Evolutionary conservation across 2,329 filamentous ascomycete genomes (phyloP).

Genomic region (Arthrobotrys iridis): DNA sequence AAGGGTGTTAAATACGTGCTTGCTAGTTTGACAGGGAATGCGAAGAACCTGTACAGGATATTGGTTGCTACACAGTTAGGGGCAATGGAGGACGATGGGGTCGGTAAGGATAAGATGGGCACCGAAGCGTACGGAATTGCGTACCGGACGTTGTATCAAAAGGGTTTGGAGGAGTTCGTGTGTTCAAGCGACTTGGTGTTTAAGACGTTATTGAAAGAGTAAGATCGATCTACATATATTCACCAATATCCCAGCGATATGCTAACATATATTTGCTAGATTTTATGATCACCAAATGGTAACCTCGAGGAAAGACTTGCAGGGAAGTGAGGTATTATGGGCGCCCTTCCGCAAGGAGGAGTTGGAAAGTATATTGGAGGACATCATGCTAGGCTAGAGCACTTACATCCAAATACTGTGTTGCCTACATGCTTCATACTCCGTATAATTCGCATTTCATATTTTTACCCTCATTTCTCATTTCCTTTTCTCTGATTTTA

Average conservation of each 20-base stretch:
- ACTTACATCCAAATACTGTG: neutral
- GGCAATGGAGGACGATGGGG: constrained; percentile 71
- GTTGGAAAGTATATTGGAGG: constrained; percentile 86
- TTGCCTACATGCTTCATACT: neutral
- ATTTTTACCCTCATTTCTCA: too few relatives aligned
- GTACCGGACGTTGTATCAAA: constrained; percentile 91
- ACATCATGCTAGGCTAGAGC: constrained; percentile 62
- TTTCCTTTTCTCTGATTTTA: too few relatives aligned
- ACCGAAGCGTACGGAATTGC: constrained; percentile 74
- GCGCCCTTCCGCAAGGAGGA: constrained; percentile 89
- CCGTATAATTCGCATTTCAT: neutral
- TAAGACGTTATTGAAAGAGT: constrained; percentile 91
- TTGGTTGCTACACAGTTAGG: constrained; percentile 85
- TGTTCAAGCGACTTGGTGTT: constrained; percentile 97
- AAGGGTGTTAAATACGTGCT: constrained; percentile 93
- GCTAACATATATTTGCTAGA: constrained; percentile 62
- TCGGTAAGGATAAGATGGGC: constrained; percentile 66
- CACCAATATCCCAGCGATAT: neutral
- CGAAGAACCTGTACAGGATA: constrained; percentile 83
- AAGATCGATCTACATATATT: constrained; percentile 59
- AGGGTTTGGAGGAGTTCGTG: constrained; percentile 95
- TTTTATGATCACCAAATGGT: constrained; percentile 99
- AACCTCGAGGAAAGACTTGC: constrained; percentile 82
- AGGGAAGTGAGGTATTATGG: constrained; percentile 85
- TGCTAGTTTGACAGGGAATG: constrained; percentile 89